Base-by-base conservation (phyloP, 352 stramenopile species). In the Plasmopara halstedii region DNA sequence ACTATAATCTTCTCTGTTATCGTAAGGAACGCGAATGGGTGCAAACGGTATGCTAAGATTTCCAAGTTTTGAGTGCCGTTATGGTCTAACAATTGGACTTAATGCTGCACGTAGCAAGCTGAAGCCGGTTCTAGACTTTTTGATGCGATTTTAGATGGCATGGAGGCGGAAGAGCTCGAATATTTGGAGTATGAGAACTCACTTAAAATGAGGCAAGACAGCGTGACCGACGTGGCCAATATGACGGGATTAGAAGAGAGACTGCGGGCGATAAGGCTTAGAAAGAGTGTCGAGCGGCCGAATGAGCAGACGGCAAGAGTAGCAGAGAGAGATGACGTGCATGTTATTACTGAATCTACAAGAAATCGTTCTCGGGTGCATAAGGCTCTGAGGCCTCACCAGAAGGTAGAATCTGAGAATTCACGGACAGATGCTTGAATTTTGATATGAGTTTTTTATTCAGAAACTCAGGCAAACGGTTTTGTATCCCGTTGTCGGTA, bases 101-200 rank as follows among this genome's bases (percentile, higher is more conserved):
- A 5, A 32, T 18, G 48, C 14, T 62, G 34, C 25, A 25, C 7
- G 31, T 56, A 90, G 79, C 73, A 87, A 84, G 76, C 75, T 35
- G 56, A 62, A 46, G 54, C 73, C 34, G 79, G 71, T 4, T 68
- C 73, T 17, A 70, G 64, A 42, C 55, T 90, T 5, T 86, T 90
- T 32, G 76, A 90, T 39, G 59, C 64, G 0, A 90, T 90, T 56
- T 64, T 90, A 34, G 71, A 88, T 58, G 79, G 79, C 13, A 90
- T 90, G 75, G 67, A 87, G 46, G 56, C 61, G 2, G 71, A 84
- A 39, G 79, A 90, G 37, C 42, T 58, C 2, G 73, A 85, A 31
- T 66, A 75, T 31, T 56, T 83, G 43, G 58, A 83, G 31, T 82
- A 85, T 36, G 66, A 80, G 21, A 52, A 50, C 19, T 71, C 73